Conservation (phyloP, 1,284 basidiomycete genomes). For the Flammula alnicola region DNA sequence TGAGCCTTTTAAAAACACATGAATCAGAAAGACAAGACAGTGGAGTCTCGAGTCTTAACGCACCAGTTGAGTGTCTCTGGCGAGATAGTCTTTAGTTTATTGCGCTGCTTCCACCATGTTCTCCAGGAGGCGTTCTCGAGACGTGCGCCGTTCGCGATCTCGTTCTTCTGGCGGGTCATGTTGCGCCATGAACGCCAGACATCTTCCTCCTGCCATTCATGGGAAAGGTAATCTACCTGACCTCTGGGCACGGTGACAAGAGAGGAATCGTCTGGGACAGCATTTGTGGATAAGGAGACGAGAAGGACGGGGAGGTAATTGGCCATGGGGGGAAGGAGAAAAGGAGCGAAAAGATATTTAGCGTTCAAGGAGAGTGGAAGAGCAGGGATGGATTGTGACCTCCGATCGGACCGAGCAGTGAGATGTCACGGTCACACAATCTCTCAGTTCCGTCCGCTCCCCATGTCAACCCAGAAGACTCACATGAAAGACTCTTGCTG, state of each 20-base stretch:
- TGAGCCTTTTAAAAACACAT: slow-evolving; percentile 73
- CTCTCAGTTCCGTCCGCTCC: too few species aligned
- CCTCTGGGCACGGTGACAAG: slow-evolving; percentile 67
- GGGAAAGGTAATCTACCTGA: slow-evolving; percentile 87
- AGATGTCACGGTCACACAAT: too few species aligned
- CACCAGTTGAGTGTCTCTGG: slow-evolving; percentile 99
- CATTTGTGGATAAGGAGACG: slow-evolving; percentile 61
- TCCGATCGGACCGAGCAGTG: too few species aligned
- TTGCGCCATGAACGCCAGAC: slow-evolving; percentile 98
- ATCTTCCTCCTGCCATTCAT: slow-evolving; percentile 98
- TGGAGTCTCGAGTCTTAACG: slow-evolving; percentile 35
- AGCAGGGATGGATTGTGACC: too few species aligned
- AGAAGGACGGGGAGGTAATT: slow-evolving; percentile 73
- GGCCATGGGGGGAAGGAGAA: slow-evolving; percentile 45
- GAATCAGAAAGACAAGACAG: slow-evolving; percentile 3
- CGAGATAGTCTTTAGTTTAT: slow-evolving; percentile 92
- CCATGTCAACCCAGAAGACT: too few species aligned
- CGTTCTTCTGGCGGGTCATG: slow-evolving; percentile 98
- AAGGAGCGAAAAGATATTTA: too few species aligned
- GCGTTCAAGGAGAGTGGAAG: neutral
- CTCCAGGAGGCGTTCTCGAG: slow-evolving; percentile 99
- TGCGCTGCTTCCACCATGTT: slow-evolving; percentile 99
- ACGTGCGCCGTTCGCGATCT: slow-evolving; percentile 93
- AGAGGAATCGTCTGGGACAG: slow-evolving; percentile 68
- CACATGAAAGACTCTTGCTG: too few species aligned